Evolutionary conservation across 1,284 basidiomycete genomes (phyloP).

Genomic region (Sanghuangporus weigelae): DNA sequence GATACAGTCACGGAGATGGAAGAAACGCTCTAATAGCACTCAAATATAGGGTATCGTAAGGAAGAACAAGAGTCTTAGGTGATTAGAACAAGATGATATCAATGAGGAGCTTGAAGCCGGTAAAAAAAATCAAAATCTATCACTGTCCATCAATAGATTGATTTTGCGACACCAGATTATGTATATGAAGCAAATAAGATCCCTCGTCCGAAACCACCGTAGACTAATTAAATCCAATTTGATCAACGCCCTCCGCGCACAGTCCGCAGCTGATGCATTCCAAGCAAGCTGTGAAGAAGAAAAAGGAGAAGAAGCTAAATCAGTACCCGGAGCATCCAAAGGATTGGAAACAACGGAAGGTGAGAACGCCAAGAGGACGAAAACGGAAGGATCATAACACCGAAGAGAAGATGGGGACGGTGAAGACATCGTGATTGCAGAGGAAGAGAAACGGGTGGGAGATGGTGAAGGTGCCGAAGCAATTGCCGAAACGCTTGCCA

Average conservation of each 20-base stretch:
- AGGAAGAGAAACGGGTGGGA: neutral
- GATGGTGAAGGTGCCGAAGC: neutral
- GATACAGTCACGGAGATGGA: neutral
- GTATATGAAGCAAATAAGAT: neutral
- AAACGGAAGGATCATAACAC: neutral
- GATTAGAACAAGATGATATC: neutral
- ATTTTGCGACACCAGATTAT: neutral
- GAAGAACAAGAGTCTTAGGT: neutral
- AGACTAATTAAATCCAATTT: slow-evolving; percentile 17
- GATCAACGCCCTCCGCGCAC: slow-evolving; percentile 42
- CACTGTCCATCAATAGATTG: neutral
- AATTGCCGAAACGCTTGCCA: neutral
- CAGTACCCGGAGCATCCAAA: neutral
- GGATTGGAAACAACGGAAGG: neutral
- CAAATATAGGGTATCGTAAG: neutral
- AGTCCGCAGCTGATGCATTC: slow-evolving; percentile 52
- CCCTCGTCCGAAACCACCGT: neutral
- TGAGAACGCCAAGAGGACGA: neutral
- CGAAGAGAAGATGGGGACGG: neutral
- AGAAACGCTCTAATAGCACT: neutral
- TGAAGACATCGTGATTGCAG: neutral
- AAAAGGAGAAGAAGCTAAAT: neutral
- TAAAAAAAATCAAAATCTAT: neutral
- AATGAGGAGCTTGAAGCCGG: neutral
- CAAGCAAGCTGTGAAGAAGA: slow-evolving; percentile 36